Evolutionary conservation across 257 asterid genomes (phyloP).

Genomic region (Ilex asprella): DNA sequence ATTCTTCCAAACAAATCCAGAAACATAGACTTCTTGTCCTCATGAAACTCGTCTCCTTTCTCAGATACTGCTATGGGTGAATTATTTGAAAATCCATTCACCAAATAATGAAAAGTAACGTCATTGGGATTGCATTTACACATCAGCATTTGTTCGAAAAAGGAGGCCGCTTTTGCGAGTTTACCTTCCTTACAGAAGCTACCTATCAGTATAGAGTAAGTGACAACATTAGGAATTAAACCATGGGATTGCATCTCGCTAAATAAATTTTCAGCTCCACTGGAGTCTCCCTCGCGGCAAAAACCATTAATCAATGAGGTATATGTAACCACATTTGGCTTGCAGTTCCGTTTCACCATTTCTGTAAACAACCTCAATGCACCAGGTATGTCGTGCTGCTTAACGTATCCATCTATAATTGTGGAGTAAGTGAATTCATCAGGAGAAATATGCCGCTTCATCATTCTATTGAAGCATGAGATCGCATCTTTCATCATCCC

Average conservation of each 20-base stretch:
- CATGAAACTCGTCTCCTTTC: conserved; percentile 14
- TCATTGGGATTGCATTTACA: conserved; percentile 69
- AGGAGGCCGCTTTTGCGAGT: conserved; percentile 50
- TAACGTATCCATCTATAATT: conserved; percentile 66
- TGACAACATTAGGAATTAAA: conserved; percentile 74
- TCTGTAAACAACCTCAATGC: conserved; percentile 55
- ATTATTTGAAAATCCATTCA: conserved; percentile 58
- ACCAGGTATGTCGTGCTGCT: conserved; percentile 54
- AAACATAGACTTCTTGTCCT: conserved; percentile 35
- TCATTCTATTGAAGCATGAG: conserved; percentile 49
- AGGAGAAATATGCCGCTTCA: conserved; percentile 37
- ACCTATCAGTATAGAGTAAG: conserved; percentile 71
- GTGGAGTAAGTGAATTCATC: conserved; percentile 83
- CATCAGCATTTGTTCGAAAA: conserved; percentile 71
- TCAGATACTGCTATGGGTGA: conserved; percentile 10
- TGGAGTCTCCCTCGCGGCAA: conserved; percentile 44
- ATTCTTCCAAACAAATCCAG: conserved; percentile 44
- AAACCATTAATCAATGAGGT: conserved; percentile 76
- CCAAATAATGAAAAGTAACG: conserved; percentile 68
- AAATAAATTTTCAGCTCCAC: conserved; percentile 50
- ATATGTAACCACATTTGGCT: conserved; percentile 58
- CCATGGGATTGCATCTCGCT: conserved; percentile 47
- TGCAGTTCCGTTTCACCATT: conserved; percentile 37
- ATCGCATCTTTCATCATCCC: conserved; percentile 72
- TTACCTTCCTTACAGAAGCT: conserved; percentile 64